Base-by-base conservation (phyloP, 441 rosid genomes). In the Daphne laureola region DNA sequence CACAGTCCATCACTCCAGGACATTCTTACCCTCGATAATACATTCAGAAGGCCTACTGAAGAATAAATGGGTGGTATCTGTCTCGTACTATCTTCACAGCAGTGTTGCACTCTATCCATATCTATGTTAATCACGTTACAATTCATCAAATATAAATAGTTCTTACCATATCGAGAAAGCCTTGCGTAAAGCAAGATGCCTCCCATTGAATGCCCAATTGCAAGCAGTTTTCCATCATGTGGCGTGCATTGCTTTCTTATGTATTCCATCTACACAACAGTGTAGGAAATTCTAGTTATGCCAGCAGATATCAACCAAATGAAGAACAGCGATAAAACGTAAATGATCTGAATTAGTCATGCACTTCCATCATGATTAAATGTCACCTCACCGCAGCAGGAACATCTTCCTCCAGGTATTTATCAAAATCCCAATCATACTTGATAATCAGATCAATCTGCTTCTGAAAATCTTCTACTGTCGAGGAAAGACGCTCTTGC, bases 321-420 rank as follows among this genome's bases (percentile, higher is more conserved):
- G 11, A 31, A 5, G 2, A 31, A 5, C 9, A 5, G 11, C 8
- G 11, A 31, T 31, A 5, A 31, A 31, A 31, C 11, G 38, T 31
- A 31, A 31, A 31, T 31, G 25, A 58, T 18, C 14, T 49, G 52
- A 62, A 54, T 40, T n/a, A 50, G 14, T 21, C 18, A 53, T 26
- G 45, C 55, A 54, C 36, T 59, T 59, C 53, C 45, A 78, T 55
- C 61, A 76, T 64, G 50, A 64, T 57, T 56, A 68, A 65, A 72
- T 71, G 82, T 82, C 73, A 71, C 94, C 98, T 82, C 83, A 92
- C 98, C 95, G 76, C 95, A 73, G 91, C 83, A 79, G 98, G 96
- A 64, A 92, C 88, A 79, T 92, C 98, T 70, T 92, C 98, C 70
- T 86, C 94, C 55, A 88, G 65, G 76, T 88, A 91, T 66, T 79